phyloP scores from a whole-genome alignment of 352 stramenopile species.

The Pythium pyrilobum region DNA sequence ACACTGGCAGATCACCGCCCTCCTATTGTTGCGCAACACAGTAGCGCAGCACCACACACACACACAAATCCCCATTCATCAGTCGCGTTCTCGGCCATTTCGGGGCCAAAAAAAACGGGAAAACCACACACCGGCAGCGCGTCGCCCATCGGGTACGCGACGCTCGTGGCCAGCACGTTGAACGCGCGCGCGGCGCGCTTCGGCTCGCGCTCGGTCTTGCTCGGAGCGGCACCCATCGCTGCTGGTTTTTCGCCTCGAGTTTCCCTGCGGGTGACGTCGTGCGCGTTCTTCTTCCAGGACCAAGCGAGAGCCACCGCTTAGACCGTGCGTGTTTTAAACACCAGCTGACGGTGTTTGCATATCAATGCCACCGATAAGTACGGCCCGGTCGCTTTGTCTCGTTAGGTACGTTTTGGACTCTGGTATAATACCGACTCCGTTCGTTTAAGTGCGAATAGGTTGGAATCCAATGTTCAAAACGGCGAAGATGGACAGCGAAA shows the following conservation, averaged over 20 bases:
- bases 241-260: background rate
- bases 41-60: background rate
- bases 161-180: constrained; percentile 68
- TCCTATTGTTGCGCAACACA: constrained; percentile 20
- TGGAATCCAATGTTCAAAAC: too few species aligned
- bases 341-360: constrained; percentile 5
- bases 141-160: constrained; percentile 13
- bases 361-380: constrained; percentile 14
- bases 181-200: constrained; percentile 18
- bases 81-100: background rate
- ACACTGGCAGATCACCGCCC: constrained; percentile 49
- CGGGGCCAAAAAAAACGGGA: background rate
- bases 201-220: constrained; percentile 24
- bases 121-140: constrained; percentile 33
- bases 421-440: too few species aligned
- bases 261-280: constrained; percentile 13
- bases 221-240: constrained; percentile 49
- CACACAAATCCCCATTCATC: background rate
- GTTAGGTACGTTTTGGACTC: background rate
- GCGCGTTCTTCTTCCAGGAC: constrained; percentile 7
- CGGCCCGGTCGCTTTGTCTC: background rate
- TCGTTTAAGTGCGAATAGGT: too few species aligned
- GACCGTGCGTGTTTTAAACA: constrained; percentile 28
- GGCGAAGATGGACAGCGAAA: background rate
- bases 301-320: constrained; percentile 18